Evolutionary conservation across 108 stramenopile species (phyloP).

Genomic region (Fragilaria radians): DNA sequence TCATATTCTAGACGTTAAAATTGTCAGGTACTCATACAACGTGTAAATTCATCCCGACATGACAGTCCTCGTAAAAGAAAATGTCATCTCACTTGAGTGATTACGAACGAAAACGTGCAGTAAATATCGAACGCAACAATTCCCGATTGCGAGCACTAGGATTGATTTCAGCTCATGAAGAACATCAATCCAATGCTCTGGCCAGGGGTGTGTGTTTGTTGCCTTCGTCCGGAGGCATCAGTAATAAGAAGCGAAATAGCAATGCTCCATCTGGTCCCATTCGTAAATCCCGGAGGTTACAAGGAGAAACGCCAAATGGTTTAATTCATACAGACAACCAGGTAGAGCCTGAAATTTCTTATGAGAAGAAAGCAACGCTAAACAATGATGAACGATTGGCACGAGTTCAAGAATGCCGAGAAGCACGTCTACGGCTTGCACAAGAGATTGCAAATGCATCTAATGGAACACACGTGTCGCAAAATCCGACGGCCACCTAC

Average conservation of each 20-base stretch:
- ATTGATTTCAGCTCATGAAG: constrained; percentile 54
- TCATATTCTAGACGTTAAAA: no score
- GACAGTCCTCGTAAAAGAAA: no score
- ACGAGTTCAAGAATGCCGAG: constrained; percentile 55
- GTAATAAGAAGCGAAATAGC: constrained; percentile 9
- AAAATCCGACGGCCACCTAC: constrained; percentile 86
- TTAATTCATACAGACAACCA: no score
- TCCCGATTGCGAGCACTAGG: constrained; percentile 55
- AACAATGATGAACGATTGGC: constrained; percentile 30
- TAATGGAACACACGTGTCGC: constrained; percentile 29
- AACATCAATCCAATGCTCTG: constrained; percentile 48
- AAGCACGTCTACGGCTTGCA: constrained; percentile 58
- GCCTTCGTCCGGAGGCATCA: background rate
- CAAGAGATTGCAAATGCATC: constrained; percentile 9
- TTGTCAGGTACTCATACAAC: no score
- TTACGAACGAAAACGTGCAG: constrained; percentile 51
- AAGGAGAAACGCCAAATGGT: constrained; percentile 33
- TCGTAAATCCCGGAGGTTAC: constrained; percentile 51
- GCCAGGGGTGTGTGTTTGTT: constrained; percentile 33
- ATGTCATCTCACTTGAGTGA: no score
- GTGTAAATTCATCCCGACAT: no score
- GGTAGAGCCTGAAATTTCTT: constrained; percentile 7
- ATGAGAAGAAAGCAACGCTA: constrained; percentile 4
- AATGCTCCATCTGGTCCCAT: constrained; percentile 4
- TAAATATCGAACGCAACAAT: constrained; percentile 79